Percentiles rank a stretch among this genome's conserved stretches.
Conservation (phyloP, 306 rosid genomes). For the Corylus heterophylla region DNA sequence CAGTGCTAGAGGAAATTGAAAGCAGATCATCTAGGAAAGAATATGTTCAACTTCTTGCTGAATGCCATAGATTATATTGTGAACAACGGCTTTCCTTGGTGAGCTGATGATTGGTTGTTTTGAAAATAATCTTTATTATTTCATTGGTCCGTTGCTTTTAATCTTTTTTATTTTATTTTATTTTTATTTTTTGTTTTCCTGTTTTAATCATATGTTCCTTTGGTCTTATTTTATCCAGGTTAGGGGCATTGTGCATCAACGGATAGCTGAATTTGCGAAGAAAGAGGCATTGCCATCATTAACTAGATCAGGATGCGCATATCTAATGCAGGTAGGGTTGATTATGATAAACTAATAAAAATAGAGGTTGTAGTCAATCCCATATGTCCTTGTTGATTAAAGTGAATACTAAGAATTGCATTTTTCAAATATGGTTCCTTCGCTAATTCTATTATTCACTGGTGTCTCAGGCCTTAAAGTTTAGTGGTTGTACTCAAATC, state of each 20-base stretch:
- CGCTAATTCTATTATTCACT: background rate
- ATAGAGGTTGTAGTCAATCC: background rate
- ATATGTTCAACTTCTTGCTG: conserved; percentile 79
- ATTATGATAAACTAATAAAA: background rate
- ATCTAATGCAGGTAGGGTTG: conserved; percentile 80
- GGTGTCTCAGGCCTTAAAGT: background rate
- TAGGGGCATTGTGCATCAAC: conserved; percentile 80
- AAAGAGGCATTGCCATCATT: conserved; percentile 91
- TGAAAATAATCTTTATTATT: conserved; percentile 7
- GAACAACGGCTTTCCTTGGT: conserved; percentile 97
- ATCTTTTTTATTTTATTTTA: background rate
- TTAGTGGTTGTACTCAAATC: background rate
- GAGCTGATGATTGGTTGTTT: conserved; percentile 50
- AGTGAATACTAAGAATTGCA: background rate
- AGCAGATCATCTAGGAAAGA: conserved; percentile 95
- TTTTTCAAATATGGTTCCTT: background rate
- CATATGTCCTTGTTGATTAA: background rate
- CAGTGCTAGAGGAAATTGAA: conserved; percentile 87
- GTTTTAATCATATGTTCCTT: conserved; percentile 14
- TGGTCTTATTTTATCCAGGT: conserved; percentile 54
- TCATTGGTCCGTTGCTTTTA: conserved; percentile 1
- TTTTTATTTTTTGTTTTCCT: too few species aligned
- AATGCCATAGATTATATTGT: conserved; percentile 92
- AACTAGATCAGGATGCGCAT: conserved; percentile 98
- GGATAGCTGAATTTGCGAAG: conserved; percentile 92